Evolutionary conservation across 257 asterid genomes (phyloP).

Genomic region (Fraxinus cuspidata): DNA sequence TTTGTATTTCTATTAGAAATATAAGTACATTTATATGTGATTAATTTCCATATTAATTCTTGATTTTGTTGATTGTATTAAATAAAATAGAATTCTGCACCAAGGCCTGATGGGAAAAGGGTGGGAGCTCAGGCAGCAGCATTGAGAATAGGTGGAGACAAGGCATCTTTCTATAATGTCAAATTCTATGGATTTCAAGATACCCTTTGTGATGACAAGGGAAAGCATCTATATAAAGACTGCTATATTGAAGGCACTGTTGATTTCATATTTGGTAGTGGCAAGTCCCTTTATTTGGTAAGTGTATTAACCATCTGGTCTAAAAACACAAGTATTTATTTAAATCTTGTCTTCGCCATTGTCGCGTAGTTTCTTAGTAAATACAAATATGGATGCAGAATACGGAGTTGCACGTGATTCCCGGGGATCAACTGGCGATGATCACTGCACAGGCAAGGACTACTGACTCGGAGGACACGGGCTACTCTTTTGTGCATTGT

Average conservation of each 20-base stretch:
- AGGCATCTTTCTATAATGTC: slow-evolving; percentile 59
- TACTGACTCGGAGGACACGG: slow-evolving; percentile 21
- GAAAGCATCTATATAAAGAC: slow-evolving; percentile 72
- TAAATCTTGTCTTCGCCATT: no score
- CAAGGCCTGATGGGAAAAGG: slow-evolving; percentile 52
- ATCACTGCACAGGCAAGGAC: slow-evolving; percentile 60
- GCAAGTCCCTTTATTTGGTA: slow-evolving; percentile 63
- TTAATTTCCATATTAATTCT: neutral
- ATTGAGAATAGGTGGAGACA: slow-evolving; percentile 50
- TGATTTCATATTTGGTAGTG: slow-evolving; percentile 81
- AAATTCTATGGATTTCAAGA: slow-evolving; percentile 72
- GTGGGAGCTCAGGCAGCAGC: slow-evolving; percentile 63
- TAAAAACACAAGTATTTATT: no score
- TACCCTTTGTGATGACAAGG: slow-evolving; percentile 65
- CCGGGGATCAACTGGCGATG: slow-evolving; percentile 48
- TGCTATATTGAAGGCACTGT: slow-evolving; percentile 83
- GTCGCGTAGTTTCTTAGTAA: no score
- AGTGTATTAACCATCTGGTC: neutral
- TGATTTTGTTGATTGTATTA: neutral
- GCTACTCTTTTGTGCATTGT: slow-evolving; percentile 55
- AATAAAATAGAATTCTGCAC: slow-evolving; percentile 59
- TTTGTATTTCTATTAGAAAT: neutral
- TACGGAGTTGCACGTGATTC: slow-evolving; percentile 52
- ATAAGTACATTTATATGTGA: no score
- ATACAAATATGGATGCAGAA: slow-evolving; percentile 32